A percentile compares a stretch with the other conserved stretches of the same genome.
Conservation (phyloP, 768 basidiomycete genomes). For the Cyclocybe aegerita region DNA sequence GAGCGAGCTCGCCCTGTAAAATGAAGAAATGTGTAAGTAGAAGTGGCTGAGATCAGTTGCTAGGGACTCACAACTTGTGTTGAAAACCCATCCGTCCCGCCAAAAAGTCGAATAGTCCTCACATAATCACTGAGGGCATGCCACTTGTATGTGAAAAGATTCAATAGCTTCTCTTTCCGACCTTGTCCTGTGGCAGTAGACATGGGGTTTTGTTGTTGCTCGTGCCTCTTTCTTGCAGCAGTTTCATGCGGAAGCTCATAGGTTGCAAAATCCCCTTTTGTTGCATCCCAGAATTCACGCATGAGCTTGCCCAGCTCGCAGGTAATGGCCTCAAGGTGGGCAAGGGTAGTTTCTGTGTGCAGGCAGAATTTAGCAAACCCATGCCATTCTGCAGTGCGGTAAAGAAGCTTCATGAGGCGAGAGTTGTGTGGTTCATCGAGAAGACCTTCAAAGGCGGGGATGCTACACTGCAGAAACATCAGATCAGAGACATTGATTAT, state of each 20-base stretch:
- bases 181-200: background rate
- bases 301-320: no score
- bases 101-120: conserved; percentile 22
- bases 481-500: background rate
- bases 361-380: no score
- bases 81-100: conserved; percentile 35
- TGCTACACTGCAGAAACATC: conserved; percentile 24
- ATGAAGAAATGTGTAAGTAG: background rate
- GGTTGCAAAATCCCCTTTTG: no score
- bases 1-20: conserved; percentile 14
- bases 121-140: conserved; percentile 37
- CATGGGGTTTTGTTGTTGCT: background rate
- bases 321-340: no score
- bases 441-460: conserved; percentile 34
- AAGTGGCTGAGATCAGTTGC: no score
- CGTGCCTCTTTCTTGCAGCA: conserved; percentile 22
- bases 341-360: no score
- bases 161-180: conserved; percentile 20
- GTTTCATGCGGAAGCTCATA: conserved; percentile 39
- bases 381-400: conserved; percentile 27
- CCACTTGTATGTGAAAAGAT: conserved; percentile 33
- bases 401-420: conserved; percentile 16
- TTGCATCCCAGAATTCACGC: no score
- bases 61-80: conserved; percentile 34
- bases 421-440: conserved; percentile 8